Evolutionary conservation across 345 rosid genomes (phyloP).

Genomic region (Balakata baccata): DNA sequence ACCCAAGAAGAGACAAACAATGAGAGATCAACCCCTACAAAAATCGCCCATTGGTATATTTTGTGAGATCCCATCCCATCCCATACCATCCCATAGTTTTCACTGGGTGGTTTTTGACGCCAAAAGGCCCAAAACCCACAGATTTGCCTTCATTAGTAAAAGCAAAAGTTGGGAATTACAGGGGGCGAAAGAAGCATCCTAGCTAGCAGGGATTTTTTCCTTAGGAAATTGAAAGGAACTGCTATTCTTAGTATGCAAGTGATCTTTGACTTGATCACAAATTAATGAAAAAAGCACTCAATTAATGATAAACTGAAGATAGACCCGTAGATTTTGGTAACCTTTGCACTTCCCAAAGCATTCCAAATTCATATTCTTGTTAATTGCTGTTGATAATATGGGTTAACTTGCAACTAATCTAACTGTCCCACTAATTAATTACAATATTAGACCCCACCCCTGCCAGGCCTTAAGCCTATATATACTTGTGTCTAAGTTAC

Average conservation of each 20-base stretch:
- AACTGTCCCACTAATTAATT: conserved; percentile 3
- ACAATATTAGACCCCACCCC: not conserved
- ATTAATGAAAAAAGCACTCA: not conserved
- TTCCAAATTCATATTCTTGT: not conserved
- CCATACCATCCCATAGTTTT: not conserved
- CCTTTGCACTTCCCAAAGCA: not conserved
- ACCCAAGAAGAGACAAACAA: not conserved
- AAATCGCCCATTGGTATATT: conserved; percentile 1
- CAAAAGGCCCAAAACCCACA: conserved; percentile 8
- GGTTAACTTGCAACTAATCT: conserved; percentile 4
- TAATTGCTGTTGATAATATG: not conserved
- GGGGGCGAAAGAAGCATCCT: not conserved
- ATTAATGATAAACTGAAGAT: not conserved
- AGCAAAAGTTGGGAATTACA: not conserved
- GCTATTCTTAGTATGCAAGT: not conserved
- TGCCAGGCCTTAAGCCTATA: not conserved
- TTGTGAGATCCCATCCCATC: not conserved
- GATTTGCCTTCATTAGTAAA: not conserved
- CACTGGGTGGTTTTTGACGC: not conserved
- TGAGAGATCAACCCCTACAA: not conserved
- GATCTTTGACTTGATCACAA: not conserved
- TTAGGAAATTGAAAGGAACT: not conserved
- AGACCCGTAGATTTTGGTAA: not conserved
- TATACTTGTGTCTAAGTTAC: not conserved
- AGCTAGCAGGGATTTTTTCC: not conserved